A percentile compares a stretch with the other conserved stretches of the same genome.
Evolutionary conservation across 345 rosid genomes (phyloP).

Genomic region (Hibiscus syriacus): DNA sequence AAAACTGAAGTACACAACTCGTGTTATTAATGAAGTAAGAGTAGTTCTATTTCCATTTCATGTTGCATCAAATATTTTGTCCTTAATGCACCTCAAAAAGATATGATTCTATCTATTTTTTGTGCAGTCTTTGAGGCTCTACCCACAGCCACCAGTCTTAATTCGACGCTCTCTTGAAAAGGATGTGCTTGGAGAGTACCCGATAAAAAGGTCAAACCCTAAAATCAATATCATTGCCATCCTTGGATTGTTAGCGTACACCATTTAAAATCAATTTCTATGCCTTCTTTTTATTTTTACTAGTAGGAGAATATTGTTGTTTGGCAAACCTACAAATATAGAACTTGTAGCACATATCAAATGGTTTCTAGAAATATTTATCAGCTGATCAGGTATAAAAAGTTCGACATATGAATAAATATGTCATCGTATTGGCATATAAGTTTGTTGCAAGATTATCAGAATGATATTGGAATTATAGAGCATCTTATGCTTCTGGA

Average conservation of each 20-base stretch:
- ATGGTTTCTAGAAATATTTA: background rate
- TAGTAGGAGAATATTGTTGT: background rate
- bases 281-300: background rate
- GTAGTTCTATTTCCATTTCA: background rate
- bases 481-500: background rate
- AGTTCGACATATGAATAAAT: background rate
- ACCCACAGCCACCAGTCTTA: conserved; percentile 95
- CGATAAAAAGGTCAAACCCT: conserved; percentile 55
- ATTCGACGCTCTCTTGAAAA: conserved; percentile 75
- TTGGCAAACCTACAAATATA: background rate
- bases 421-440: background rate
- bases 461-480: background rate
- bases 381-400: background rate
- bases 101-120: conserved; percentile 12
- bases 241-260: background rate
- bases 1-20: conserved; percentile 82
- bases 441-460: background rate
- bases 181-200: conserved; percentile 78
- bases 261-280: background rate
- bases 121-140: conserved; percentile 78
- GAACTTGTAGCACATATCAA: background rate
- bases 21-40: conserved; percentile 85
- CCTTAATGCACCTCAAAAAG: background rate
- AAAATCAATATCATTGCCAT: too few relatives aligned
- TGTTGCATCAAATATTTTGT: background rate